These are phyloP conservation scores for Eremochloa ophiuroides DNA, from an alignment of 176 grass and related monocot species.

Conservation along the genomic window DNA sequence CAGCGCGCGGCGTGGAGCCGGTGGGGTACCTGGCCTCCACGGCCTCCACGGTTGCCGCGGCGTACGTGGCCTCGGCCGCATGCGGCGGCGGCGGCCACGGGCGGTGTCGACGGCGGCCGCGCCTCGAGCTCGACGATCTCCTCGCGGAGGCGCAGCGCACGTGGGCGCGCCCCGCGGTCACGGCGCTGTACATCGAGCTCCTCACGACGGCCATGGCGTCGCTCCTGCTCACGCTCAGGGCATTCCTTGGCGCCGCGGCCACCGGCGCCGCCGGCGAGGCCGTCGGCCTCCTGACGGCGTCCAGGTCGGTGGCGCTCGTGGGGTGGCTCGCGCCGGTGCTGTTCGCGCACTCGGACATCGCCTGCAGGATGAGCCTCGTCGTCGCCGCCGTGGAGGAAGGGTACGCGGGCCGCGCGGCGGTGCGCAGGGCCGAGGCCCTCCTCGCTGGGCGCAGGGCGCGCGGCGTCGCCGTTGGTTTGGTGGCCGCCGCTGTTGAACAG, in stretches of 20 bases:
- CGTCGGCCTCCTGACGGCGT: neutral
- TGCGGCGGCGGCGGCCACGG: neutral
- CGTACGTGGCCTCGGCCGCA: conserved; percentile 15
- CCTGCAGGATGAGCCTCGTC: conserved; percentile 34
- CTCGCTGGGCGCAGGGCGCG: neutral
- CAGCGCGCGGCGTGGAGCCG: neutral
- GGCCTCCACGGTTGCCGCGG: neutral
- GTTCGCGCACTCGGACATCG: conserved; percentile 48
- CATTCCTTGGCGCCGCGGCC: neutral
- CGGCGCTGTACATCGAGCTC: conserved; percentile 41
- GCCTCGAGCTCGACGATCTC: neutral
- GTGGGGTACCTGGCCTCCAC: neutral
- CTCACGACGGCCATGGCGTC: conserved; percentile 27
- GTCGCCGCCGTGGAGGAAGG: conserved; percentile 24
- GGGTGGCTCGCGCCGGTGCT: conserved; percentile 27
- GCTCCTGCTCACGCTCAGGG: conserved; percentile 37
- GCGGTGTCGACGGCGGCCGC: neutral
- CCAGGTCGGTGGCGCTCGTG: conserved; percentile 23
- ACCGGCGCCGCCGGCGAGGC: neutral
- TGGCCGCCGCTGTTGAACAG: neutral
- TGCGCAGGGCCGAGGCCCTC: conserved; percentile 12
- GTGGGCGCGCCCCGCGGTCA: conserved; percentile 30
- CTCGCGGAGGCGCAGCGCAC: conserved; percentile 13
- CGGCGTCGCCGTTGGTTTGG: neutral
- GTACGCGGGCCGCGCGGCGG: conserved; percentile 9